These are phyloP conservation scores for Oryza nivara DNA, from an alignment of 176 grass and related monocot species.

Conservation along the genomic window DNA sequence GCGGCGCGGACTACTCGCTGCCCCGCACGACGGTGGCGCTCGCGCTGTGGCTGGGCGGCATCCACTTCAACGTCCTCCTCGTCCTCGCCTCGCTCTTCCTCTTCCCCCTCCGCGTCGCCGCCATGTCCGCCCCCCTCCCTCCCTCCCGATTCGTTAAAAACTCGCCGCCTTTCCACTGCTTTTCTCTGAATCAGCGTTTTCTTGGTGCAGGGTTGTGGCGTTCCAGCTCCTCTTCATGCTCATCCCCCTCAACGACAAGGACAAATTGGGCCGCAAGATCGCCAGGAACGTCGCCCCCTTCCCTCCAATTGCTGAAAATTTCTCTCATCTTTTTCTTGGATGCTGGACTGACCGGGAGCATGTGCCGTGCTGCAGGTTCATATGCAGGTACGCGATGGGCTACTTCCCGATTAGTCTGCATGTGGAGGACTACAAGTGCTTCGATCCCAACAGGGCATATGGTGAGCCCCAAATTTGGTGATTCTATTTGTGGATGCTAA, in stretches of 20 bases:
- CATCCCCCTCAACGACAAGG: conserved; percentile 63
- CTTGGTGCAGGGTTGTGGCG: conserved; percentile 63
- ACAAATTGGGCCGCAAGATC: conserved; percentile 59
- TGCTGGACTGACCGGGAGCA: not conserved
- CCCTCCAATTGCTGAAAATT: not conserved
- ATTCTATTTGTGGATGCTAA: conserved; percentile 6
- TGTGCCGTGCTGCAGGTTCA: conserved; percentile 54
- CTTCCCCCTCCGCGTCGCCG: conserved; percentile 68
- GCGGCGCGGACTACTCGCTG: conserved; percentile 62
- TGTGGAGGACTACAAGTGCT: conserved; percentile 77
- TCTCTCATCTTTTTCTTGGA: not conserved
- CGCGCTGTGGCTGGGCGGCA: conserved; percentile 77
- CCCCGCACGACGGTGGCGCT: conserved; percentile 61
- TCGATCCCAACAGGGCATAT: conserved; percentile 69
- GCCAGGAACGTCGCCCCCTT: conserved; percentile 40
- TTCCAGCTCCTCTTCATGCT: conserved; percentile 84
- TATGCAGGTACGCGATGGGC: conserved; percentile 77
- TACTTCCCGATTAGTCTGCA: conserved; percentile 89
- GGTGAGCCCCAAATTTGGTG: conserved; percentile 44
- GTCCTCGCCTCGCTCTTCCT: conserved; percentile 75
- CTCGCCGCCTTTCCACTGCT: not conserved
- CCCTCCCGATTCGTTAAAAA: not conserved
- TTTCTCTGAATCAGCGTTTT: not conserved
- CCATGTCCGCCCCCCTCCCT: conserved; percentile 47
- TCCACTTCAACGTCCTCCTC: conserved; percentile 78